These are phyloP conservation scores for Yarrowia galli DNA, from an alignment of 1,139 yeast species.

Conservation along the genomic window DNA sequence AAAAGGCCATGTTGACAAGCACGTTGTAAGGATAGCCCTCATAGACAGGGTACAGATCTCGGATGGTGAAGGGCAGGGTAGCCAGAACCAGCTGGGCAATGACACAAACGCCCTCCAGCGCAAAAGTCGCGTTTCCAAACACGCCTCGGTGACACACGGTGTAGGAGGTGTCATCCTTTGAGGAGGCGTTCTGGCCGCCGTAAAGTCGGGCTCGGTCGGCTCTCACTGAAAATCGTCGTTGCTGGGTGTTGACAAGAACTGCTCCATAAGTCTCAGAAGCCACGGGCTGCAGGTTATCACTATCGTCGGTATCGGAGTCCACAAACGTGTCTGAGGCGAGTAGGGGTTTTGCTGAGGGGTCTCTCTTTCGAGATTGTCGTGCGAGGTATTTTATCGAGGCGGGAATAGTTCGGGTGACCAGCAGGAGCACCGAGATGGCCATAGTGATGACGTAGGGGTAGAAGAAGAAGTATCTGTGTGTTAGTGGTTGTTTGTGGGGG, in stretches of 20 bases:
- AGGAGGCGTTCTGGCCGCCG: slow-evolving; percentile 26
- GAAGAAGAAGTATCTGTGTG: slow-evolving; percentile 36
- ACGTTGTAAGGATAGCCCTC: slow-evolving; percentile 34
- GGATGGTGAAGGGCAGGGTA: slow-evolving; percentile 30
- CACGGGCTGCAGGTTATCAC: slow-evolving; percentile 22
- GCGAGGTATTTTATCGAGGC: slow-evolving; percentile 32
- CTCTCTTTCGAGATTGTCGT: slow-evolving; percentile 13
- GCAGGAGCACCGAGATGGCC: slow-evolving; percentile 16
- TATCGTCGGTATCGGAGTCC: slow-evolving; percentile 30
- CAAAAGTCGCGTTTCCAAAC: slow-evolving; percentile 31
- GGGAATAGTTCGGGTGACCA: slow-evolving; percentile 25
- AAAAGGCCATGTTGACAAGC: slow-evolving; percentile 24
- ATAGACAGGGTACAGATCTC: slow-evolving; percentile 33
- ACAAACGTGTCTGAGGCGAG: slow-evolving; percentile 28
- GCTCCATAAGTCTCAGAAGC: slow-evolving; percentile 20
- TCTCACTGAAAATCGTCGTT: slow-evolving; percentile 28
- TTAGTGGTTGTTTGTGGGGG: not conserved
- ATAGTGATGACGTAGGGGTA: slow-evolving; percentile 30
- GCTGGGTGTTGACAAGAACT: slow-evolving; percentile 33
- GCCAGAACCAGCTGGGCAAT: slow-evolving; percentile 35
- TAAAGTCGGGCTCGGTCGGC: slow-evolving; percentile 32
- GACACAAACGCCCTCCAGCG: slow-evolving; percentile 36
- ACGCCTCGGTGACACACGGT: slow-evolving; percentile 23
- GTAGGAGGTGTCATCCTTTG: slow-evolving; percentile 22
- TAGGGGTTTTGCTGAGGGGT: slow-evolving; percentile 24